Percentiles rank a stretch among this genome's conserved stretches.
phyloP scores from a whole-genome alignment of 352 stramenopile species.

The Phytophthora tubulina region DNA sequence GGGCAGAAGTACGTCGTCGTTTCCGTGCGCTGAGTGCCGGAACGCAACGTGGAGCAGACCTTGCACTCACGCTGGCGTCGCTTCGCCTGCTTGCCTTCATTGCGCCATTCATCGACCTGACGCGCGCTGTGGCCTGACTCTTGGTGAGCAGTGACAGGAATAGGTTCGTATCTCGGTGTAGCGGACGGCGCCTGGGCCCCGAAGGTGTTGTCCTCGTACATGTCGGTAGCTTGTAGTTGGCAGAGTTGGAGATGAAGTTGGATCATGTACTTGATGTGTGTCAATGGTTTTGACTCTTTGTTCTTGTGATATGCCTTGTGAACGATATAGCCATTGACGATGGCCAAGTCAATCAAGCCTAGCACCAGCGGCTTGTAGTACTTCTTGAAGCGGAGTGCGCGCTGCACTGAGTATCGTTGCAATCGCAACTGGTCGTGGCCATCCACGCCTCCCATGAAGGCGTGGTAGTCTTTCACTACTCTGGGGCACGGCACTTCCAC shows the following conservation, averaged over 20 bases:
- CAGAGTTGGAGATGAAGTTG: not conserved
- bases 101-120: not conserved
- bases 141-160: not conserved
- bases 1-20: constrained; percentile 5
- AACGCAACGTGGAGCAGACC: not conserved
- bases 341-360: too few relatives aligned
- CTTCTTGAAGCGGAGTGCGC: too few relatives aligned
- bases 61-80: not conserved
- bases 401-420: too few relatives aligned
- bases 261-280: constrained; percentile 7
- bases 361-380: too few relatives aligned
- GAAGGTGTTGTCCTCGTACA: not conserved
- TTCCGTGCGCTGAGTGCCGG: not conserved
- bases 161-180: not conserved
- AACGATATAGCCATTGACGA: too few relatives aligned
- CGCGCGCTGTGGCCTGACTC: not conserved
- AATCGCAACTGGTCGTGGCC: too few relatives aligned
- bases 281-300: not conserved
- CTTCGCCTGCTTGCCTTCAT: not conserved
- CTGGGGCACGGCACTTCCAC: too few relatives aligned
- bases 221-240: not conserved
- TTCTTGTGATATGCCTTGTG: too few relatives aligned
- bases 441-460: too few relatives aligned
- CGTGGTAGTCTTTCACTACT: too few relatives aligned
- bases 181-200: not conserved